Conservation (phyloP, 371 early-diverging fungal species). For the Mortierella sp. region DNA sequence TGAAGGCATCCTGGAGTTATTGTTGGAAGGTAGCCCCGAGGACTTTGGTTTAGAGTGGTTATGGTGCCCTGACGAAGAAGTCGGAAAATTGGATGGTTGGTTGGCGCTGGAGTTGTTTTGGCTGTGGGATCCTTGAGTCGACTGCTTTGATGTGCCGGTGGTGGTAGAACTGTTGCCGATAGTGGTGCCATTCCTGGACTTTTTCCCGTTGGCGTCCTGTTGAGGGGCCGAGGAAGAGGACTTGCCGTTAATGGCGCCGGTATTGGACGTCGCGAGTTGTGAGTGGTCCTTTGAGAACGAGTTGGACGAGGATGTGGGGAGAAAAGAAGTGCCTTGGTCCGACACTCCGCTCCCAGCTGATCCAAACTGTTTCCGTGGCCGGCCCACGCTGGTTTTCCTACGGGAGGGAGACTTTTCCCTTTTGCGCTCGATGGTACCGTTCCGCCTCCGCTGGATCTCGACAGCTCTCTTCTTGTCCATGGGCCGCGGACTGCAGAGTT, state of each 20-base stretch:
- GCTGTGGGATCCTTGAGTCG: neutral
- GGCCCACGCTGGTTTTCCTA: conserved; percentile 32
- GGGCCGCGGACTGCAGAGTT: conserved; percentile 78
- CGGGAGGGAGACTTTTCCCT: conserved; percentile 50
- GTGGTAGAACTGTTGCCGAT: neutral
- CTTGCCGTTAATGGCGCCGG: conserved; percentile 18
- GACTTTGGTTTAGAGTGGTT: conserved; percentile 21
- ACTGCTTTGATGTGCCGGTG: neutral
- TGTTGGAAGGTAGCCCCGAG: conserved; percentile 11
- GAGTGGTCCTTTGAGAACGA: conserved; percentile 21
- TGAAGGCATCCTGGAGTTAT: conserved; percentile 18
- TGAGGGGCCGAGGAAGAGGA: neutral
- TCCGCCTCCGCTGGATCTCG: conserved; percentile 54
- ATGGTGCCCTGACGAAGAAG: conserved; percentile 13
- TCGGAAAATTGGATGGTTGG: conserved; percentile 1
- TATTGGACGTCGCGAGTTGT: conserved; percentile 8
- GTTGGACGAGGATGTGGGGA: conserved; percentile 10
- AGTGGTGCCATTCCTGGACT: conserved; percentile 15
- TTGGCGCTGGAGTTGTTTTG: neutral
- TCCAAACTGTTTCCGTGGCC: conserved; percentile 33
- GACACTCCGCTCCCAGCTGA: conserved; percentile 13
- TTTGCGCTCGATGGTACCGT: conserved; percentile 34
- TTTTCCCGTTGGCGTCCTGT: neutral
- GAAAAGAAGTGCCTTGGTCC: conserved; percentile 11
- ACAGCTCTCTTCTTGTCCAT: conserved; percentile 59